Base-by-base conservation (phyloP, 2,329 filamentous ascomycete species). In the Stachybotrys echinatus region DNA sequence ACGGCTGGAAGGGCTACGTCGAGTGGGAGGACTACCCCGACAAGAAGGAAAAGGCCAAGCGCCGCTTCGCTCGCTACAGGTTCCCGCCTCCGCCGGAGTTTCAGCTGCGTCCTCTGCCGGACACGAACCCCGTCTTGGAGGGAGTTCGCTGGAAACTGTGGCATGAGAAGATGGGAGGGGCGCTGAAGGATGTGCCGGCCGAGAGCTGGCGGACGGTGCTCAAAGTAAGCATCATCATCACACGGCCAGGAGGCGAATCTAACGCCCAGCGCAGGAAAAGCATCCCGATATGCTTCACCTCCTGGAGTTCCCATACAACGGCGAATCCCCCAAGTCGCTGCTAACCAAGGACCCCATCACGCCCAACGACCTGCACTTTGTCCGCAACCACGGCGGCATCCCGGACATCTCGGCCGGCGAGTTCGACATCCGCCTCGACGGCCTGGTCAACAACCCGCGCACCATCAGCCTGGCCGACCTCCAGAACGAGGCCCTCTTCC, bases 301-400 rank as follows among this genome's bases (percentile, higher is more conserved):
- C 0, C 66, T 85, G 0, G 75, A 84, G 49, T 85, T 85, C 51
- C 82, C 82, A 0, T 85, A 84, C 62, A 85, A 85, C 38, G 81
- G 81, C 0, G 82, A 85, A 53, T 76, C 81, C 0, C 80, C 80
- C 0, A 78, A 84, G 54, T 72, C 77, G 2, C 70, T 87, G 0
- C 74, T 83, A 4, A 67, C 65, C 1, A 74, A 76, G 1, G 74
- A 74, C 17, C 73, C 77, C 0, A 74, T 88, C 38, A 89, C 86
- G 0, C 70, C 75, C 0, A 89, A 87, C 52, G 45, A 56, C 1
- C 57, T 65, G 0, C 79, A 84, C 55, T 89, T 87, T 55, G 81
- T 89, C 1, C 74, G 86, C 7, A 89, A 89, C 52, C 86, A 89
- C 53, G 85, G 86, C 10, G 85, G 85, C 0, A 81, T 89, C 18